Conservation (phyloP, 257 asterid species). For the Ilex asprella region DNA sequence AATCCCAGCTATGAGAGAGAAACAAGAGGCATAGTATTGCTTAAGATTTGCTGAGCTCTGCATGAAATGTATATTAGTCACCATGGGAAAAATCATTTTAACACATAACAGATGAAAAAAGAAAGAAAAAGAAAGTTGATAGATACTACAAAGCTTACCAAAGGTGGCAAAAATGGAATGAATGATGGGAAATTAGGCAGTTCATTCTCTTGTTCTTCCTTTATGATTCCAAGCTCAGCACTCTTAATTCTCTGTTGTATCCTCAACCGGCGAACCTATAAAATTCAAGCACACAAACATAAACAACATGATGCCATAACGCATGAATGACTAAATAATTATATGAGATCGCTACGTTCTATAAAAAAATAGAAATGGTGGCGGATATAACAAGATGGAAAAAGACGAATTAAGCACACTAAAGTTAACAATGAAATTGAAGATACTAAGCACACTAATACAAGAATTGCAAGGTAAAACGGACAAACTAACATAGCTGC, state of each 20-base stretch:
- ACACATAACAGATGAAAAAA: background rate
- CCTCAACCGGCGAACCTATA: constrained; percentile 93
- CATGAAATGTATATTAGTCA: constrained; percentile 16
- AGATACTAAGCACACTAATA: too few relatives aligned
- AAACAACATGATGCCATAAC: constrained; percentile 7
- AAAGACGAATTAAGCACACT: too few relatives aligned
- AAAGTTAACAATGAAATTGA: too few relatives aligned
- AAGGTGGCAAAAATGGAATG: constrained; percentile 94
- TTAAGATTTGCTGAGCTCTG: constrained; percentile 78
- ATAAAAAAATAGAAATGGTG: too few relatives aligned
- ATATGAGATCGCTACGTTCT: background rate
- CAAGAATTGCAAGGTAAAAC: too few relatives aligned
- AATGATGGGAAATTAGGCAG: constrained; percentile 90
- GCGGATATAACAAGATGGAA: too few relatives aligned
- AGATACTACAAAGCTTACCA: constrained; percentile 39
- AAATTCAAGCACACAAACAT: constrained; percentile 12
- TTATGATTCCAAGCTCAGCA: constrained; percentile 68
- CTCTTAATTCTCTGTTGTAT: constrained; percentile 73
- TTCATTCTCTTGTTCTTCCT: constrained; percentile 68
- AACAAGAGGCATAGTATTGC: constrained; percentile 75
- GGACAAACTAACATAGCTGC: background rate
- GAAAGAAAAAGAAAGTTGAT: background rate
- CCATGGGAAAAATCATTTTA: background rate
- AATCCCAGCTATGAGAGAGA: constrained; percentile 84
- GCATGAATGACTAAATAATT: background rate